Evolutionary conservation across 2,329 filamentous ascomycete species (phyloP).

Genomic region (Epicoccum nigrum): DNA sequence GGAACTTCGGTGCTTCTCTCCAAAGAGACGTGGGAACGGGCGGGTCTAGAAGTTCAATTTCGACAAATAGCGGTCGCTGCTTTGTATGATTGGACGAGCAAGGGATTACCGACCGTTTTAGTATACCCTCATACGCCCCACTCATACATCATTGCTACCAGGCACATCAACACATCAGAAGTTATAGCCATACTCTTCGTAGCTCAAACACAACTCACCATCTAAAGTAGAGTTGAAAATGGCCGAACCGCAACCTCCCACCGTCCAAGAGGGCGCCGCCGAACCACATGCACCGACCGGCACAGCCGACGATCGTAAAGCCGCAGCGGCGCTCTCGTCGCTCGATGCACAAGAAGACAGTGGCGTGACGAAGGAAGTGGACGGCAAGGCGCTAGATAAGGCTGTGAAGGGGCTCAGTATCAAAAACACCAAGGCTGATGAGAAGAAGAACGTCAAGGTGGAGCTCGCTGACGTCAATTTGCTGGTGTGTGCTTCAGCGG

Average conservation of each 20-base stretch:
- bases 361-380: slow-evolving; percentile 64
- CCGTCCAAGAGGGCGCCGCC: slow-evolving; percentile 65
- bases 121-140: slow-evolving; percentile 14
- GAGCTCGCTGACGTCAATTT: slow-evolving; percentile 73
- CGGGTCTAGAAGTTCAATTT: background rate
- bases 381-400: slow-evolving; percentile 72
- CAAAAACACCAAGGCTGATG: slow-evolving; percentile 53
- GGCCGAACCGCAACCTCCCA: slow-evolving; percentile 66
- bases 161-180: background rate
- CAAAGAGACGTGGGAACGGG: slow-evolving; percentile 3
- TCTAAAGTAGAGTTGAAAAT: slow-evolving; percentile 48
- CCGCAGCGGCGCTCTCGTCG: slow-evolving; percentile 73
- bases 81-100: slow-evolving; percentile 25
- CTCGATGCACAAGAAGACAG: slow-evolving; percentile 65
- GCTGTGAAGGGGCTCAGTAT: slow-evolving; percentile 69
- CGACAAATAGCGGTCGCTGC: slow-evolving; percentile 22
- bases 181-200: background rate
- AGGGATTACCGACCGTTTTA: slow-evolving; percentile 11
- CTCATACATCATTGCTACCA: slow-evolving; percentile 11
- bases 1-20: background rate
- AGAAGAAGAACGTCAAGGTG: slow-evolving; percentile 68
- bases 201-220: too few relatives aligned
- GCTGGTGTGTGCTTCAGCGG: slow-evolving; percentile 60
- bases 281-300: slow-evolving; percentile 50
- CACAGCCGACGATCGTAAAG: slow-evolving; percentile 79